A percentile compares a stretch with the other conserved stretches of the same genome.
Evolutionary conservation across 1,139 yeast species (phyloP).

Genomic region (Candida glucosophila): DNA sequence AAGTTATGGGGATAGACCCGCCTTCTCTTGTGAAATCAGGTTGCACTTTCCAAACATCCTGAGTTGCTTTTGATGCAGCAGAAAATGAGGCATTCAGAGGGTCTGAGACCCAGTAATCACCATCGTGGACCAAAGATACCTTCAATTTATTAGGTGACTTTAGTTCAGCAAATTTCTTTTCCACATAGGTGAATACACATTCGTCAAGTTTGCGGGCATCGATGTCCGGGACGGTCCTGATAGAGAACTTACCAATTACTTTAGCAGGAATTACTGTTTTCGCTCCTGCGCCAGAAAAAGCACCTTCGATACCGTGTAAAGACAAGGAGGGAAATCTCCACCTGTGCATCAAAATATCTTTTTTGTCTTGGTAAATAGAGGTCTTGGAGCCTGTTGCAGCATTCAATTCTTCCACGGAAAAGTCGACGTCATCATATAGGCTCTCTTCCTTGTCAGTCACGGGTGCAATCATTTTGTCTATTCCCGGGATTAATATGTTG

Average conservation of each 20-base stretch:
- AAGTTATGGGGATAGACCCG: constrained; percentile 94
- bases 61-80: constrained; percentile 92
- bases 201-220: constrained; percentile 72
- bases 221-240: constrained; percentile 94
- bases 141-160: constrained; percentile 67
- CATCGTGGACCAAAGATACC: constrained; percentile 83
- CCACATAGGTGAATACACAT: constrained; percentile 64
- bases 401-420: constrained; percentile 75
- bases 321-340: constrained; percentile 98
- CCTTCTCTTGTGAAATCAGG: constrained; percentile 99
- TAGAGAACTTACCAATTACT: constrained; percentile 89
- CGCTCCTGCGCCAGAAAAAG: constrained; percentile 90
- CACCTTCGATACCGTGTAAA: constrained; percentile 96
- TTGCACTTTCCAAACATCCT: constrained; percentile 87
- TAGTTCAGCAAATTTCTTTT: constrained; percentile 54
- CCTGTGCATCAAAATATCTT: constrained; percentile 89
- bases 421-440: constrained; percentile 80
- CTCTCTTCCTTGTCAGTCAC: constrained; percentile 71
- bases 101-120: constrained; percentile 92
- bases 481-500: constrained; percentile 77
- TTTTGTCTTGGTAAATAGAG: constrained; percentile 65
- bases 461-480: constrained; percentile 91
- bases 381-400: constrained; percentile 85
- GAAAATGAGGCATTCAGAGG: constrained; percentile 89
- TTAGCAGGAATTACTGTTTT: constrained; percentile 97